These are phyloP conservation scores for Sarcocystis neurona DNA, from an alignment of 169 alveolate genomes.

Conservation along the genomic window DNA sequence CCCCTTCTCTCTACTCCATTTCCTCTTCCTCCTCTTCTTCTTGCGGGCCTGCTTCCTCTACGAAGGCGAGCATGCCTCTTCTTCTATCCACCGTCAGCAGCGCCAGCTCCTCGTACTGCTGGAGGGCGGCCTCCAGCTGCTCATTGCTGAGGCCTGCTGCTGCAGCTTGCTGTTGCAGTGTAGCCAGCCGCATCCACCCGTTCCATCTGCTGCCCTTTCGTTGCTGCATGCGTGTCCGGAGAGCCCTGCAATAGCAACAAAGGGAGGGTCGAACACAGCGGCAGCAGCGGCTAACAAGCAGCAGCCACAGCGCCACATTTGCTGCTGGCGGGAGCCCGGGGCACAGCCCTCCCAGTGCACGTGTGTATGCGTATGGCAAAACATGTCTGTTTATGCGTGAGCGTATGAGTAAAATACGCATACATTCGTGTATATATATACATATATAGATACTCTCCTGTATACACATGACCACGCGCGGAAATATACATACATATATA, in stretches of 20 bases:
- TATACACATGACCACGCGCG: too few relatives aligned
- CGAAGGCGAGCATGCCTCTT: constrained; percentile 29
- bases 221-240: constrained; percentile 25
- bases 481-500: too few relatives aligned
- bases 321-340: too few relatives aligned
- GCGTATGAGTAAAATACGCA: background rate
- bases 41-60: constrained; percentile 12
- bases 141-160: constrained; percentile 26
- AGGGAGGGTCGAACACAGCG: background rate
- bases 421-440: background rate
- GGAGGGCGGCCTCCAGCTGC: constrained; percentile 26
- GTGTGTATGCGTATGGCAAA: too few relatives aligned
- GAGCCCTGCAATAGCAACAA: background rate
- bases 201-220: constrained; percentile 45
- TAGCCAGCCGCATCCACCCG: constrained; percentile 13
- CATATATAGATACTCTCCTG: too few relatives aligned
- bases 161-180: constrained; percentile 37
- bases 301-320: too few relatives aligned
- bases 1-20: background rate
- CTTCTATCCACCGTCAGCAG: constrained; percentile 4
- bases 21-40: constrained; percentile 19
- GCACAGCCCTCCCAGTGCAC: too few relatives aligned
- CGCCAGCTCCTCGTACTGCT: constrained; percentile 40
- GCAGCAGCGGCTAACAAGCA: background rate
- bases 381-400: background rate